Base-by-base conservation (phyloP, 306 rosid genomes). In the Vicia faba region DNA sequence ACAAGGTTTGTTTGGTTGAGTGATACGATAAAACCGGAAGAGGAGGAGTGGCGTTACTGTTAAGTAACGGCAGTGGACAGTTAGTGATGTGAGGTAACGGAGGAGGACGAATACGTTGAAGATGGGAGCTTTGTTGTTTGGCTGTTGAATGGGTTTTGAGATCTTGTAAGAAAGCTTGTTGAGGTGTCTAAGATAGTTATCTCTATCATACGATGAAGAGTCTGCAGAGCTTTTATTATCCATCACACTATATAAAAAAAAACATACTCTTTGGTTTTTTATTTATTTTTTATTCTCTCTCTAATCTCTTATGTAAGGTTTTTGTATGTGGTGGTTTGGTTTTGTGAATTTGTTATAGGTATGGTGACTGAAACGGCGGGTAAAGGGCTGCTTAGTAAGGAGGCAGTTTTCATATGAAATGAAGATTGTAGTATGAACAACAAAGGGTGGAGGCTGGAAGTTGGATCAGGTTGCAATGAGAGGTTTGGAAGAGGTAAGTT, bases 21-120 rank as follows among this genome's bases (percentile, higher is more conserved):
- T 45, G 60, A 64, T 26, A 84, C 63, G n/a, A n/a, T n/a, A 4
- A 75, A 4, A 69, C 79, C 0, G 5, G 61, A 55, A 55, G 75
- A 14, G 41, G 83, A 4, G 61, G 75, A 11, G 71, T 73, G 11
- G 50, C n/a, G n/a, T n/a, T n/a, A n/a, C n/a, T 26, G 68, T 79
- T 76, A 8, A 87, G 73, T 58, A 84, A 11, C 25, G 87, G 66
- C 0, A 87, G 80, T 0, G 95, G 98, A 8, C 95, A 95, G 72
- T 80, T 78, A 69, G 65, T 78, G 51, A 93, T 72, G 13, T 86
- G 96, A 1, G 84, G 85, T 14, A 93, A 83, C 2, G 99, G 99
- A 3, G 99, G 97, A 48, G 99, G 99, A 1, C 99, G 96, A 39
- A 93, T 93, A 29, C 95, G 80, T 78, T 93, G 99, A 46, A 93